A percentile compares a stretch with the other conserved stretches of the same genome.
Evolutionary conservation across 495 filamentous ascomycete species (phyloP).

Genomic region (Trichoderma parareesei): DNA sequence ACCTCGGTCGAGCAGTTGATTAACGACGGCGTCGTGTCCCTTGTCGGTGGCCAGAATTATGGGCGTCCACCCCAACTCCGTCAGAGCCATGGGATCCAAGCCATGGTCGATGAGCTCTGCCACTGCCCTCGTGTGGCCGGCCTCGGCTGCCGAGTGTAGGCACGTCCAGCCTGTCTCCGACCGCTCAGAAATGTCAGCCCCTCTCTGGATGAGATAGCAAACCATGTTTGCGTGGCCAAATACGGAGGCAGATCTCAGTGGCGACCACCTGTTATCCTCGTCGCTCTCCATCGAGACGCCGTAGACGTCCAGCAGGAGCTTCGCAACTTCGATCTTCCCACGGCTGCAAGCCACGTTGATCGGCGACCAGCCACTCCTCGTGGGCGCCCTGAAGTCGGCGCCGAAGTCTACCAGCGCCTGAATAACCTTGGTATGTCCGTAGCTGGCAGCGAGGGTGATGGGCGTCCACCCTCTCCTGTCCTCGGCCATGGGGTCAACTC

Average conservation of each 20-base stretch:
- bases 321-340: not conserved
- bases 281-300: not conserved
- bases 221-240: not conserved
- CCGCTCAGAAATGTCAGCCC: not conserved
- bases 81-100: not conserved
- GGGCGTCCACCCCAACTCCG: not conserved
- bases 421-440: not conserved
- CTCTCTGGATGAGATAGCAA: not conserved
- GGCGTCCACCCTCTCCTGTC: not conserved
- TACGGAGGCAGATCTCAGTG: not conserved
- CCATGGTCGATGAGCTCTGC: not conserved
- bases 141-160: not conserved
- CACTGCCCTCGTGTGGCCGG: not conserved
- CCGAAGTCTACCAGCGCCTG: not conserved
- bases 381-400: not conserved
- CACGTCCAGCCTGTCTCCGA: not conserved
- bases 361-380: not conserved
- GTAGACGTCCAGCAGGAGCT: slow-evolving; percentile 1
- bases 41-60: not conserved
- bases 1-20: not conserved
- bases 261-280: not conserved
- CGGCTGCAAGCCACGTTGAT: not conserved
- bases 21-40: not conserved
- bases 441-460: not conserved
- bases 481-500: not conserved